Evolutionary conservation across 1,139 yeast species (phyloP).

Genomic region (Nakaseomyces nivariensis): DNA sequence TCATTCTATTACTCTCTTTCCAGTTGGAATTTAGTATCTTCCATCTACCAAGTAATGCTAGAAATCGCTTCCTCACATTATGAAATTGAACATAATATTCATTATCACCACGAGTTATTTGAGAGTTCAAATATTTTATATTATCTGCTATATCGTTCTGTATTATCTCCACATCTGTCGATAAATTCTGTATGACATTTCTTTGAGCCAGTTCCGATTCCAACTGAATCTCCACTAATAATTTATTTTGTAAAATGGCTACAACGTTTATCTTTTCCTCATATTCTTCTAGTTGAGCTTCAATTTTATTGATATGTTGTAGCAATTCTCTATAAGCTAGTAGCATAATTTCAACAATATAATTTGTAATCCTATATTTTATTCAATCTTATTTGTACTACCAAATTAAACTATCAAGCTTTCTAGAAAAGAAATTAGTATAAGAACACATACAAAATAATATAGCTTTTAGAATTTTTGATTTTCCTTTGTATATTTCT

Average conservation of each 20-base stretch:
- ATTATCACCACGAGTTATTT: constrained; percentile 49
- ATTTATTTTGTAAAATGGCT: constrained; percentile 69
- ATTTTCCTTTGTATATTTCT: too few relatives aligned
- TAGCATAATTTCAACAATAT: not conserved
- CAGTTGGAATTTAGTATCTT: constrained; percentile 79
- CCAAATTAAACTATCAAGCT: too few relatives aligned
- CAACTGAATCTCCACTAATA: constrained; percentile 77
- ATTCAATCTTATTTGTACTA: not conserved
- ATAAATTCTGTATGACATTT: constrained; percentile 3
- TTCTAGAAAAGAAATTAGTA: too few relatives aligned
- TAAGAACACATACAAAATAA: too few relatives aligned
- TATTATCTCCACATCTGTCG: not conserved
- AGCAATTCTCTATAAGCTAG: not conserved
- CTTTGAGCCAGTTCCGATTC: constrained; percentile 64
- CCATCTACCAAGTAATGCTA: constrained; percentile 76
- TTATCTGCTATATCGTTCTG: not conserved
- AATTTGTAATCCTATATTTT: not conserved
- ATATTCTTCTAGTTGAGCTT: constrained; percentile 71
- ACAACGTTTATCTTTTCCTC: constrained; percentile 68
- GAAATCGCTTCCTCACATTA: constrained; percentile 73
- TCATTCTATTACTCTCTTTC: constrained; percentile 73
- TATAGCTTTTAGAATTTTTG: too few relatives aligned
- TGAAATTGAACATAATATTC: constrained; percentile 88
- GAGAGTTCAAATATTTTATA: not conserved
- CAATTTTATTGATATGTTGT: constrained; percentile 54